phyloP scores from a whole-genome alignment of 106 monocot genomes.

The Posidonia australis region DNA sequence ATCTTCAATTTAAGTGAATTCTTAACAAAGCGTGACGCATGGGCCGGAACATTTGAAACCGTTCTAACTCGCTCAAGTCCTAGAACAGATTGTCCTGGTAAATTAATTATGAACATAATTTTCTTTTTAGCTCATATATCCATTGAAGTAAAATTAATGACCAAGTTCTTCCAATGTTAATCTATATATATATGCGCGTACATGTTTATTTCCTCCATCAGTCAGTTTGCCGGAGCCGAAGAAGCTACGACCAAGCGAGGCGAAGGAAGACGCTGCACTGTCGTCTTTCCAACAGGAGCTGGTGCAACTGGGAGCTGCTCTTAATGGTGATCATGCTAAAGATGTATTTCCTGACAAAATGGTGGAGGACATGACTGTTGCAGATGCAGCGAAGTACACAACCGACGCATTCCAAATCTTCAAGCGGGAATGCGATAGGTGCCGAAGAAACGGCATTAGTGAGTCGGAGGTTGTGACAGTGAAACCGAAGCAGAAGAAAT shows the following conservation, averaged over 20 bases:
- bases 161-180: not conserved
- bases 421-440: too few relatives aligned
- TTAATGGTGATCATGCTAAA: too few relatives aligned
- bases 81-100: conserved; percentile 60
- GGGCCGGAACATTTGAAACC: conserved; percentile 79
- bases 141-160: not conserved
- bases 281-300: conserved; percentile 67
- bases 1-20: conserved; percentile 54
- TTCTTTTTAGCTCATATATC: not conserved
- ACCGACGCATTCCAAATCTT: too few relatives aligned
- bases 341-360: too few relatives aligned
- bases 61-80: conserved; percentile 45
- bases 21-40: conserved; percentile 61
- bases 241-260: conserved; percentile 37
- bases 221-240: conserved; percentile 49
- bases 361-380: too few relatives aligned
- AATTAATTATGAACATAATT: not conserved
- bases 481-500: too few relatives aligned
- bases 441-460: too few relatives aligned
- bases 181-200: not conserved
- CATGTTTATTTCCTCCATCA: not conserved
- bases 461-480: too few relatives aligned
- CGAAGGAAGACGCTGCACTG: conserved; percentile 26
- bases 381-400: too few relatives aligned
- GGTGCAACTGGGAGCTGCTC: conserved; percentile 57